Conservation (phyloP, 78 protist species). For the Dictyostelium citrinum region DNA sequence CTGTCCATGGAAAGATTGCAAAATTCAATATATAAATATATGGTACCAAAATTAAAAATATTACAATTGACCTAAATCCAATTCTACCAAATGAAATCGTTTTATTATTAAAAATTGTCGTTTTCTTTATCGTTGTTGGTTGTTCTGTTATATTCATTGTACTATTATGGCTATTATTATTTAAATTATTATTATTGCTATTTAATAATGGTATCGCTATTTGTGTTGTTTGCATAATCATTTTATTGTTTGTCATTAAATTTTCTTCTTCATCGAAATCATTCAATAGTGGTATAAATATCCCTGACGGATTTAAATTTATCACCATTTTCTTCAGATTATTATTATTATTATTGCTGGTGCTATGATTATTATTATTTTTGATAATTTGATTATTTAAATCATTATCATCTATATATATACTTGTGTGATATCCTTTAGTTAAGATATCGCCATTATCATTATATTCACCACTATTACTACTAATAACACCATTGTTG, state of each 20-base stretch:
- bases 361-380: background rate
- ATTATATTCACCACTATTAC: background rate
- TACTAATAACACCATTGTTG: background rate
- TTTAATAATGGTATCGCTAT: background rate
- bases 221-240: background rate
- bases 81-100: constrained; percentile 12
- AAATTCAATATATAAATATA: constrained; percentile 54
- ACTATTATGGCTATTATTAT: background rate
- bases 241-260: background rate
- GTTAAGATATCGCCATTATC: background rate
- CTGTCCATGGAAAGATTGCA: constrained; percentile 56
- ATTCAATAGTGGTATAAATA: background rate
- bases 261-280: background rate
- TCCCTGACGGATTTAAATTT: background rate
- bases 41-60: constrained; percentile 29
- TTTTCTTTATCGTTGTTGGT: background rate
- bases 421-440: background rate
- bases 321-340: background rate
- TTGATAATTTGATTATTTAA: background rate
- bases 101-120: background rate
- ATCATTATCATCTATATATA: background rate
- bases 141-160: background rate
- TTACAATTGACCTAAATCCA: constrained; percentile 45
- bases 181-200: background rate
- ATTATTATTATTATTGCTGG: background rate